Conservation (phyloP, 352 stramenopile species). For the Globisporangium cederbergense region DNA sequence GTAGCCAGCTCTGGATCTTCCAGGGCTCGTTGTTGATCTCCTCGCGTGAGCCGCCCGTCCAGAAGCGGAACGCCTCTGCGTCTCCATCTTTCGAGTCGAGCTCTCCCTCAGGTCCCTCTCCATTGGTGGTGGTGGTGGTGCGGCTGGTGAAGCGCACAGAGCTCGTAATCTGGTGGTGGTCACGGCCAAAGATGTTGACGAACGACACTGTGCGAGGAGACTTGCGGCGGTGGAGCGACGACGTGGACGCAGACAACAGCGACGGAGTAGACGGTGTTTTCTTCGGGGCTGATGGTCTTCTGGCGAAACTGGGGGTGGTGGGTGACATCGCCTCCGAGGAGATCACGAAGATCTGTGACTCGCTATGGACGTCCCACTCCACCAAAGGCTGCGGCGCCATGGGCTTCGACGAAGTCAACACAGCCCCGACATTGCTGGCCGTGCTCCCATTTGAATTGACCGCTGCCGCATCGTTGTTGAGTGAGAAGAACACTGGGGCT, state of each 20-base stretch:
- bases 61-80: constrained; percentile 6
- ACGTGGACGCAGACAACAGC: background rate
- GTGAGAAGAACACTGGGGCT: background rate
- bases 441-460: background rate
- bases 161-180: background rate
- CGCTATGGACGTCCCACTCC: background rate
- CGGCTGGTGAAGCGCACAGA: background rate
- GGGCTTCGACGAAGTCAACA: background rate
- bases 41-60: constrained; percentile 30
- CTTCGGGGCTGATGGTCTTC: background rate
- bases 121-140: background rate
- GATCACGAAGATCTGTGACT: constrained; percentile 8
- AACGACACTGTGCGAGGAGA: background rate
- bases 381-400: background rate
- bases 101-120: background rate
- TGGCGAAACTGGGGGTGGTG: background rate
- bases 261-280: background rate
- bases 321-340: background rate
- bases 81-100: background rate
- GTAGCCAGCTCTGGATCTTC: constrained; percentile 45
- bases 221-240: constrained; percentile 13
- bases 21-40: constrained; percentile 38
- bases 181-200: background rate
- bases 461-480: background rate
- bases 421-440: background rate